These are phyloP conservation scores for Sedum album DNA, from an alignment of 164 flowering plant genomes.

Conservation along the genomic window DNA sequence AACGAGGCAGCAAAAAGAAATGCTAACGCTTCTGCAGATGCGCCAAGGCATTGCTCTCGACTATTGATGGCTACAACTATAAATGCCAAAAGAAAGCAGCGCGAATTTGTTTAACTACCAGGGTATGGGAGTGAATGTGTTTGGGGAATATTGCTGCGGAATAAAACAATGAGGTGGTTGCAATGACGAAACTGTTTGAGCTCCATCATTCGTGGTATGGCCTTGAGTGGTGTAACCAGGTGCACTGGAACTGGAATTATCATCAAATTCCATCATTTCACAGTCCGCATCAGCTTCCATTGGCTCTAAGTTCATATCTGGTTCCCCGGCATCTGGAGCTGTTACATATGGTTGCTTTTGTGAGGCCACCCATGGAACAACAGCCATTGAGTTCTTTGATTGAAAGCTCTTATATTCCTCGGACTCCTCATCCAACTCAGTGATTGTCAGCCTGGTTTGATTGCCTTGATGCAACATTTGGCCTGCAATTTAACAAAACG, in stretches of 20 bases:
- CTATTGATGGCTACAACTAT: neutral
- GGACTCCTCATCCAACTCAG: conserved; percentile 2
- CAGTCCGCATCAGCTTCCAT: conserved; percentile 3
- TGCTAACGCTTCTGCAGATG: neutral
- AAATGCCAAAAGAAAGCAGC: neutral
- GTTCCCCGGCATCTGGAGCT: neutral
- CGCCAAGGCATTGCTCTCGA: neutral
- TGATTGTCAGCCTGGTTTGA: neutral
- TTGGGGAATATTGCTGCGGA: neutral
- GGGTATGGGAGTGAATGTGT: neutral
- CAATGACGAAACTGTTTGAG: neutral
- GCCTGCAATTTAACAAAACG: neutral
- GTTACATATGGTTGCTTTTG: neutral
- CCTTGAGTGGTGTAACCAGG: neutral
- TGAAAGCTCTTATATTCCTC: neutral
- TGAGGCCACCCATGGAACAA: neutral
- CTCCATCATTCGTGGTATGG: neutral
- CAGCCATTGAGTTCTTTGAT: conserved; percentile 2
- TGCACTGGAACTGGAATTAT: neutral
- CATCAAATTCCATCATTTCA: conserved; percentile 1
- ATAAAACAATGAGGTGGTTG: neutral
- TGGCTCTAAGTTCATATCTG: neutral
- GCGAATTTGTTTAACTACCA: neutral
- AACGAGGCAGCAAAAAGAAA: neutral
- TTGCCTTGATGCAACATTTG: neutral